These are phyloP conservation scores for Raphanus hybrid DNA, from an alignment of 441 rosid species.

Conservation along the genomic window DNA sequence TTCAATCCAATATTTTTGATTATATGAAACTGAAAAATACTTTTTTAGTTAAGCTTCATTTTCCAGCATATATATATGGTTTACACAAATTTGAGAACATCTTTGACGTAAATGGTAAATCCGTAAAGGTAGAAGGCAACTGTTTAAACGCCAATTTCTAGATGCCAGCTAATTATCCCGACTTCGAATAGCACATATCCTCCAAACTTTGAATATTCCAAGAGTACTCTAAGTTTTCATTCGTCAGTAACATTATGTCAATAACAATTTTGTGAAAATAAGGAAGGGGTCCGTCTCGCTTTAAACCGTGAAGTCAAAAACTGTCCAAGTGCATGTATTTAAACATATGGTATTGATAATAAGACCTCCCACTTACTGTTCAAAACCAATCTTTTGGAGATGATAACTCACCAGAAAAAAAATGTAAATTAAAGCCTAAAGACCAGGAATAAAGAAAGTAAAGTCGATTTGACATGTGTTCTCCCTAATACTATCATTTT, in stretches of 20 bases:
- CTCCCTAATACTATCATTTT: conserved; percentile 19
- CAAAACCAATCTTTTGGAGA: conserved; percentile 26
- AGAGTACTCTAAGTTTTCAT: conserved; percentile 22
- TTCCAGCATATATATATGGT: neutral
- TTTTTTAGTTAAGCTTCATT: too few species aligned
- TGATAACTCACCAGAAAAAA: conserved; percentile 16
- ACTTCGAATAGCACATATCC: conserved; percentile 27
- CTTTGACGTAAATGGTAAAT: conserved; percentile 5
- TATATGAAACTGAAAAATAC: too few species aligned
- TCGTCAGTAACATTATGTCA: neutral
- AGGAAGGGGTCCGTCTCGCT: conserved; percentile 25
- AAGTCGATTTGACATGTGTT: conserved; percentile 36
- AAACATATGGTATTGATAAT: conserved; percentile 16
- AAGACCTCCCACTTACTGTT: conserved; percentile 29
- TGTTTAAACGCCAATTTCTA: conserved; percentile 10
- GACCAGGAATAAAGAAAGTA: conserved; percentile 40
- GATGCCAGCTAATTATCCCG: conserved; percentile 36
- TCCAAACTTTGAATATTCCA: conserved; percentile 38
- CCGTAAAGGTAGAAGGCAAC: conserved; percentile 10
- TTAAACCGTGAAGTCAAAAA: conserved; percentile 29
- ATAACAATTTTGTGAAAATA: too few species aligned
- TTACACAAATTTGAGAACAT: neutral
- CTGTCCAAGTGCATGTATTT: conserved; percentile 38
- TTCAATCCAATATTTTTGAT: too few species aligned
- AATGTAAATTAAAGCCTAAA: conserved; percentile 40